Evolutionary conservation across 441 rosid genomes (phyloP).

Genomic region (Pelargonium australe): DNA sequence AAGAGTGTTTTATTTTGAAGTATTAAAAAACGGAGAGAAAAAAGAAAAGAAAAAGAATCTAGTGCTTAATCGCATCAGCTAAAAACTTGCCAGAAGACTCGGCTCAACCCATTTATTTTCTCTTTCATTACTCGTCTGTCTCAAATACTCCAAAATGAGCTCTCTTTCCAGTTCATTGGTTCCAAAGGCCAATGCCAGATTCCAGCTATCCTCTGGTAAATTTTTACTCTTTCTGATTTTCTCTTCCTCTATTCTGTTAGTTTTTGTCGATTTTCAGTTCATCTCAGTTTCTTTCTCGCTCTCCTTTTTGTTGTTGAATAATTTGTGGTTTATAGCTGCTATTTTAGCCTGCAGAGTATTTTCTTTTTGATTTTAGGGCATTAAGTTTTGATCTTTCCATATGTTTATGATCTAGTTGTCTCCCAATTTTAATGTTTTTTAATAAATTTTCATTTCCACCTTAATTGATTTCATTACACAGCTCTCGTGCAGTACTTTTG

Average conservation of each 20-base stretch:
- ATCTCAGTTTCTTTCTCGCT: not conserved
- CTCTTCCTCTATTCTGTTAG: not conserved
- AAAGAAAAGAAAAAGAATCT: too few species aligned
- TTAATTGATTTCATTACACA: too few species aligned
- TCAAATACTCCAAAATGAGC: conserved; percentile 29
- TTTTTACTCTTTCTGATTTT: not conserved
- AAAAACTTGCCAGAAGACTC: too few species aligned
- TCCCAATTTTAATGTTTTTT: not conserved
- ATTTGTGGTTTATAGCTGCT: not conserved
- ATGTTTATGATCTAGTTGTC: not conserved
- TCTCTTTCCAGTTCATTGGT: conserved; percentile 41
- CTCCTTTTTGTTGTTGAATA: not conserved
- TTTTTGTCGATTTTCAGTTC: not conserved
- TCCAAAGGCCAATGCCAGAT: conserved; percentile 25
- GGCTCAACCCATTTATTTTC: too few species aligned
- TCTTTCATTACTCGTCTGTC: too few species aligned
- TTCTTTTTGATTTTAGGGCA: not conserved
- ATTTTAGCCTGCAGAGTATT: not conserved
- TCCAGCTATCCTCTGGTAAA: conserved; percentile 37
- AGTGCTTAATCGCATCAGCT: too few species aligned
- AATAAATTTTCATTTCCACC: not conserved
- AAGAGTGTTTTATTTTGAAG: too few species aligned
- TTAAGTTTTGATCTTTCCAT: not conserved
- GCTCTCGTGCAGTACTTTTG: not conserved
- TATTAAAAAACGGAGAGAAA: too few species aligned